Base-by-base conservation (phyloP, 164 flowering plant genomes). In the Aristolochia californica region DNA sequence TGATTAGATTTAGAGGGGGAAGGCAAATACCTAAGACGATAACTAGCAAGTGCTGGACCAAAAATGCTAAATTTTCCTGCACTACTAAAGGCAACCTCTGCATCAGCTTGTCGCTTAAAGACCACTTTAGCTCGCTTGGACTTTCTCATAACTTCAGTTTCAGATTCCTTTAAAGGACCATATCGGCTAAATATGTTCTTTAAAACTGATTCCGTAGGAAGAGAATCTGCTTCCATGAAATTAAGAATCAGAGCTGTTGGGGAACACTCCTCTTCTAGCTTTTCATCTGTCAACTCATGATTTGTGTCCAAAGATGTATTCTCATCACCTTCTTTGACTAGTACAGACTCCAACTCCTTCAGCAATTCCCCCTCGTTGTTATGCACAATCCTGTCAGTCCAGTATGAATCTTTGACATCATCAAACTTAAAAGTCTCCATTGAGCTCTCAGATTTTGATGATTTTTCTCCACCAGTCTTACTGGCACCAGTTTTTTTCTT, bases 61-160 rank as follows among this genome's bases (percentile, higher is more conserved):
- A 91, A 91, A 45, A 70, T 78, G 59, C 81, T 81, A 70, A 73
- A 87, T 62, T 78, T 87, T 30, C 89, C 90, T 17, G 98, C 77
- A 71, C 94, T 93, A 67, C 90, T 86, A 68, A 84, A 88, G 53
- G 98, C 98, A 27, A 70, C 68, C 74, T 88, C 96, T 58, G 98
- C 96, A 74, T 91, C 90, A 23, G 67, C 53, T 14, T 69, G 69
- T 50, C 68, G 80, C 68, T 70, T 68, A 72, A 91, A 91, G 20
- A 91, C 79, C 55, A 88, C 96, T 61, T 73, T 81, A 17, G 88
- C 96, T 43, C 84, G 74, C 24, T 43, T 80, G 43, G 72, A 74
- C 60, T 88, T 78, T 70, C 66, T 76, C 64, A 79, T 51, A 43
- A 89, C 73, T 71, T 81, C 77, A 23, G 95, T 85, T 66, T 77